A percentile compares a stretch with the other conserved stretches of the same genome.
phyloP scores from a whole-genome alignment of 768 basidiomycete species.

The Clavaria fumosa region DNA sequence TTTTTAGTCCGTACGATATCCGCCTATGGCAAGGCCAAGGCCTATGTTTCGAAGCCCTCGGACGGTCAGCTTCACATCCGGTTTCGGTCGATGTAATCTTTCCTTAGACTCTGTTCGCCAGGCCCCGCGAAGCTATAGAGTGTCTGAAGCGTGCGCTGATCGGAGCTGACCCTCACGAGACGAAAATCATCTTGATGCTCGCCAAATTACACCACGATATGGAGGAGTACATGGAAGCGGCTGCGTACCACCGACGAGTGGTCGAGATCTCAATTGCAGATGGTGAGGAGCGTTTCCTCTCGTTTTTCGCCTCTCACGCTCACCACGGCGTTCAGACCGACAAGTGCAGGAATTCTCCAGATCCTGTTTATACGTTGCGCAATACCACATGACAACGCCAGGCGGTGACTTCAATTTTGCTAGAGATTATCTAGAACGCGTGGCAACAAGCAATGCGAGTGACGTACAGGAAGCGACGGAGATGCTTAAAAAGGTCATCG shows the following conservation, averaged over 20 bases:
- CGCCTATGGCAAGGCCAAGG: conserved; percentile 94
- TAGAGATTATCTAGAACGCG: conserved; percentile 51
- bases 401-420: conserved; percentile 59
- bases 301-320: conserved; percentile 8
- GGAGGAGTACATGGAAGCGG: conserved; percentile 52
- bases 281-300: conserved; percentile 15
- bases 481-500: too few species aligned
- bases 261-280: conserved; percentile 57
- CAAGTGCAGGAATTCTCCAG: conserved; percentile 67
- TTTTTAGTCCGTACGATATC: conserved; percentile 91
- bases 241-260: conserved; percentile 67
- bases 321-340: conserved; percentile 30
- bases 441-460: conserved; percentile 68
- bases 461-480: conserved; percentile 65
- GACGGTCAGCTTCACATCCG: conserved; percentile 63
- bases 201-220: conserved; percentile 56
- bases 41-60: conserved; percentile 85
- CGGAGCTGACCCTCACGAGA: conserved; percentile 65
- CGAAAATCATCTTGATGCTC: conserved; percentile 53
- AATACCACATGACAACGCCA: conserved; percentile 50
- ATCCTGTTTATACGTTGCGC: conserved; percentile 75
- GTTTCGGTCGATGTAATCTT: too few species aligned
- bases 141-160: conserved; percentile 83
- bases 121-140: conserved; percentile 78
- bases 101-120: conserved; percentile 17